Evolutionary conservation across 2,329 filamentous ascomycete species (phyloP), one percentile per base, ranked within the genome.

Genomic region (Xylaria sp.): DNA sequence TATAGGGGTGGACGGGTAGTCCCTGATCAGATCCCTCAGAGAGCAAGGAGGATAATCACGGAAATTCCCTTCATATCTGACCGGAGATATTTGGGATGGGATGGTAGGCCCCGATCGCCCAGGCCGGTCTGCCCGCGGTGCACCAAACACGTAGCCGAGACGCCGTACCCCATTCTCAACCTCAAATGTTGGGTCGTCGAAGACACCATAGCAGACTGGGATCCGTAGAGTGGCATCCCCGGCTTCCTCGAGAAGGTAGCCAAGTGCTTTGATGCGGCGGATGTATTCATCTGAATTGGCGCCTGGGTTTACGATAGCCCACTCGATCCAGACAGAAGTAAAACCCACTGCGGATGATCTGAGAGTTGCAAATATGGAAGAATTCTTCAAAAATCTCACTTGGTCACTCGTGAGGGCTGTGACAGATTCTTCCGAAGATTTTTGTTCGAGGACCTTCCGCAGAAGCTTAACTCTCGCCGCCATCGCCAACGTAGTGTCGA

Each of bases 201-300:
- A 66, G 11, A 70, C 53, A 13, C 68, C 68, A 17, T 70, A 66
- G 10, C 65, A 70, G 10, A 60, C 51, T 9, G 68, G 68, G 9
- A 68, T 28, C 10, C 68, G 36, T 26, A 70, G 53, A 7, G 44
- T 31, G 1, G 59, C 36, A 10, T 66, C 53, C 9, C 65, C 63
- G 11, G 58, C 65, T 63, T 65, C 23, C 20, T 68, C 44, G 5
- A 70, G 44, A 26, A 68, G 48, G 23, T 59, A 65, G 26, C 68
- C 68, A 5, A 70, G 36, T 13, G 61, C 60, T 20, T 66, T 63
- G 20, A 70, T 68, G 17, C 68, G 62, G 6, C 60, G 60, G 17
- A 60, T 28, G 56, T 68, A 68, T 57, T 65, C 59, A 26, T 57
- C 23, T 11, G 58, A n/a, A 9, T 33, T 65, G 26, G 58, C 11